phyloP scores from a whole-genome alignment of 257 asterid species.

The Solanum stenotomum region DNA sequence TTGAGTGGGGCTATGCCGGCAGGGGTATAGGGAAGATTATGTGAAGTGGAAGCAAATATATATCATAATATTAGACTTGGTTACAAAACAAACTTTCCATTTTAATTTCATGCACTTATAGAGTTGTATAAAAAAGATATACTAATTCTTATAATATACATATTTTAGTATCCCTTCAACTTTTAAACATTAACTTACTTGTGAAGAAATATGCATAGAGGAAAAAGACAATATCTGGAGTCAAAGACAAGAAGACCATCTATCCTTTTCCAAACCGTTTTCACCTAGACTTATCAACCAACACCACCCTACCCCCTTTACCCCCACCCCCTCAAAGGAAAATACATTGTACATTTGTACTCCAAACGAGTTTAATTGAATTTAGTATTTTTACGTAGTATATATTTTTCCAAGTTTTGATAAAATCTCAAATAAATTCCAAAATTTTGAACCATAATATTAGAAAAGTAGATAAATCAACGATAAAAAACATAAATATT shows the following conservation, averaged over 20 bases:
- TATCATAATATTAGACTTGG: conserved; percentile 21
- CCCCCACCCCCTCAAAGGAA: neutral
- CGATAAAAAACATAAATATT: neutral
- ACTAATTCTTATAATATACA: neutral
- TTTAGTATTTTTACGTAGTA: fast-evolving
- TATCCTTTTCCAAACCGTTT: conserved; percentile 55
- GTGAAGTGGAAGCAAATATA: conserved; percentile 42
- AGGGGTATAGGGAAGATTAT: conserved; percentile 11
- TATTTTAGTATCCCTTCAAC: neutral
- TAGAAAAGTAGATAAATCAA: fast-evolving
- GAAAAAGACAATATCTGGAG: conserved; percentile 36
- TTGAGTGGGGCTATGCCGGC: neutral
- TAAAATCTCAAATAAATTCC: neutral
- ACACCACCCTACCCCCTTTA: conserved; percentile 6
- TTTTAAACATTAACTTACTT: conserved; percentile 25
- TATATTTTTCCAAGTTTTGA: fast-evolving
- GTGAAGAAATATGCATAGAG: conserved; percentile 35
- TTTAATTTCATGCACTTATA: conserved; percentile 3
- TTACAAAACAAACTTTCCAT: conserved; percentile 25
- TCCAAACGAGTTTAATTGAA: neutral
- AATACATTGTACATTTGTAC: neutral
- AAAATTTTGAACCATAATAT: neutral
- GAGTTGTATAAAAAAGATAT: neutral
- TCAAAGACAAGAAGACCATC: conserved; percentile 49
- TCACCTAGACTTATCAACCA: conserved; percentile 31